Evolutionary conservation across 2,329 filamentous ascomycete genomes (phyloP).

Genomic region (Aphanoascus verrucosus): DNA sequence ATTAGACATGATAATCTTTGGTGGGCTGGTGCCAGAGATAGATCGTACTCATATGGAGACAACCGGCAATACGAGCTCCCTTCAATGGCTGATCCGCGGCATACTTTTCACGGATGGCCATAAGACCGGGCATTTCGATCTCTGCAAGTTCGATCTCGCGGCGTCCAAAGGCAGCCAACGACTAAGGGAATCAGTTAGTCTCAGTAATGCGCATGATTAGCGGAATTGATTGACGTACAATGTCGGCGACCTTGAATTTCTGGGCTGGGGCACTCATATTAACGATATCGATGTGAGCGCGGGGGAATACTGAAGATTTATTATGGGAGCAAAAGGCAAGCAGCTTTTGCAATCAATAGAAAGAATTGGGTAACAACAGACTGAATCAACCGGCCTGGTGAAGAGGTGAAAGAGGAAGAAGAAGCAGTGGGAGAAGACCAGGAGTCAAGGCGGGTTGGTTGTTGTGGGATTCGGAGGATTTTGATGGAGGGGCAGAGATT

Average conservation of each 20-base stretch:
- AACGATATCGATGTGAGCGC: slow-evolving; percentile 24
- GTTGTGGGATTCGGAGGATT: slow-evolving; percentile 8
- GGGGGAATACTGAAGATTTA: slow-evolving; percentile 15
- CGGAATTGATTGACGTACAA: slow-evolving; percentile 40
- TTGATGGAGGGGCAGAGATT: not conserved
- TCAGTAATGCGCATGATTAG: not conserved
- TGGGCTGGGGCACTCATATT: slow-evolving; percentile 65
- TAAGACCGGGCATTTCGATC: slow-evolving; percentile 93
- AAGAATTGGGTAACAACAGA: not conserved
- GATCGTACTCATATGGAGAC: slow-evolving; percentile 86
- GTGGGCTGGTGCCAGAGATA: not conserved
- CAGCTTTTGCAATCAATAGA: not conserved
- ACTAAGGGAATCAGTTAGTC: slow-evolving; percentile 30
- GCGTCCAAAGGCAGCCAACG: slow-evolving; percentile 94
- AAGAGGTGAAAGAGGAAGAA: not conserved
- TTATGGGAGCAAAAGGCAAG: not conserved
- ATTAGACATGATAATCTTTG: slow-evolving; percentile 13
- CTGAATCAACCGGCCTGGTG: no score
- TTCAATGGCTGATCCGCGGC: slow-evolving; percentile 83
- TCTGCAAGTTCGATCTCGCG: slow-evolving; percentile 98
- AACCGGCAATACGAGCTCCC: slow-evolving; percentile 92
- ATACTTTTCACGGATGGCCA: slow-evolving; percentile 89
- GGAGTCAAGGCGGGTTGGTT: not conserved
- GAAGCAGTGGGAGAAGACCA: not conserved
- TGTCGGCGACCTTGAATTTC: slow-evolving; percentile 98